Evolutionary conservation across 768 basidiomycete species (phyloP).

Genomic region (Paxillus rubicundulus): DNA sequence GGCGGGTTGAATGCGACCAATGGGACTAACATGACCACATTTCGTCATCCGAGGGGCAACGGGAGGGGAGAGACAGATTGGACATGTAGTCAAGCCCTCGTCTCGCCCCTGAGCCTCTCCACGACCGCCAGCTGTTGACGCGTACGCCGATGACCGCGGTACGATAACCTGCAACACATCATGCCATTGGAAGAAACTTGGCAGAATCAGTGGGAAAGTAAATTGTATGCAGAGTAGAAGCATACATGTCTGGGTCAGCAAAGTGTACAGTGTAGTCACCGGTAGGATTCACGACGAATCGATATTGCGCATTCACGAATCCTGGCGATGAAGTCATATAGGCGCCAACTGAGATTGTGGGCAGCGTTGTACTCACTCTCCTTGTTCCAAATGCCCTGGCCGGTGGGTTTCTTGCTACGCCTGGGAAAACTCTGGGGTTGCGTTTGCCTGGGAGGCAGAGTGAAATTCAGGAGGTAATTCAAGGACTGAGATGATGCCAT

Average conservation of each 20-base stretch:
- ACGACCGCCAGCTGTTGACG: slow-evolving; percentile 51
- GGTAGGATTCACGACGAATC: slow-evolving; percentile 91
- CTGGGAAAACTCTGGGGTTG: slow-evolving; percentile 61
- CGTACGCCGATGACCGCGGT: slow-evolving; percentile 75
- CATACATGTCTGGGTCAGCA: slow-evolving; percentile 95
- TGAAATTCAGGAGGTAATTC: slow-evolving; percentile 92
- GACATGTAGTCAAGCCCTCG: slow-evolving; percentile 76
- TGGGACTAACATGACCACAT: slow-evolving; percentile 87
- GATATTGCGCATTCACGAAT: slow-evolving; percentile 94
- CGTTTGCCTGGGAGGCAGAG: slow-evolving; percentile 81
- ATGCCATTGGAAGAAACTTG: slow-evolving; percentile 92
- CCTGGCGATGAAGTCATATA: slow-evolving; percentile 44
- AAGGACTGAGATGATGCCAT: slow-evolving; percentile 62
- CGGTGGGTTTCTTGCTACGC: slow-evolving; percentile 69
- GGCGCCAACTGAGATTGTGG: slow-evolving; percentile 13
- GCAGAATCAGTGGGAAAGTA: not conserved
- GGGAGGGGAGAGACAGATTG: slow-evolving; percentile 92
- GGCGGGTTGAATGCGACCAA: not conserved
- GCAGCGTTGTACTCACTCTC: slow-evolving; percentile 67
- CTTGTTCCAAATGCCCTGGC: slow-evolving; percentile 77
- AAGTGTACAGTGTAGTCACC: slow-evolving; percentile 95
- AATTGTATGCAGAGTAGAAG: slow-evolving; percentile 12
- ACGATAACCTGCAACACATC: slow-evolving; percentile 95
- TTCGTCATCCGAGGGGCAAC: slow-evolving; percentile 92
- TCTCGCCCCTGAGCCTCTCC: slow-evolving; percentile 42